Conservation (phyloP, 2,329 filamentous ascomycete species). For the Sarocladiaceae sp. region DNA sequence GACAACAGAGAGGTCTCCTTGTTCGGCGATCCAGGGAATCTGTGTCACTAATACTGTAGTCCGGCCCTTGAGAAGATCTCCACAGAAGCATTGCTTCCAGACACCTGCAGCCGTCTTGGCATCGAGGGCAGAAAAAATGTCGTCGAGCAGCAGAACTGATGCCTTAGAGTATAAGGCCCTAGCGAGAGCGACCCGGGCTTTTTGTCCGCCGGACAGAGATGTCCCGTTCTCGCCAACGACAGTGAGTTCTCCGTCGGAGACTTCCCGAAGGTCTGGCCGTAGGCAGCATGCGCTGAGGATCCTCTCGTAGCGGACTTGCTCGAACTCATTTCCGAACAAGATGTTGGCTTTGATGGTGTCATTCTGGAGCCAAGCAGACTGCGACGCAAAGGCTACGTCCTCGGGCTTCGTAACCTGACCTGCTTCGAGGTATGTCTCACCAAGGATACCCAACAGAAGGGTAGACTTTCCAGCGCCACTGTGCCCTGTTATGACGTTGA, state of each 20-base stretch:
- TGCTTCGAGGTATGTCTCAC: slow-evolving; percentile 46
- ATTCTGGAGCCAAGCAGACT: slow-evolving; percentile 55
- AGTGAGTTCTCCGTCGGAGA: slow-evolving; percentile 47
- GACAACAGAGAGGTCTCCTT: slow-evolving; percentile 42
- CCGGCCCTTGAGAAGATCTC: slow-evolving; percentile 47
- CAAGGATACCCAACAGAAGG: slow-evolving; percentile 48
- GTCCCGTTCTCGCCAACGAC: slow-evolving; percentile 51
- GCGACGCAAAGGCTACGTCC: slow-evolving; percentile 54
- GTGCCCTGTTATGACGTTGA: slow-evolving; percentile 50
- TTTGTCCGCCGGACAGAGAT: slow-evolving; percentile 53
- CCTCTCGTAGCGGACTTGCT: slow-evolving; percentile 47
- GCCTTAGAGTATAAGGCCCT: slow-evolving; percentile 54
- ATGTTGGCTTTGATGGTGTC: slow-evolving; percentile 52
- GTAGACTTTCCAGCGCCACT: slow-evolving; percentile 57
- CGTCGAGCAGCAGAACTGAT: slow-evolving; percentile 51
- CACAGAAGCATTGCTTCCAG: slow-evolving; percentile 55
- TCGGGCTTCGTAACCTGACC: slow-evolving; percentile 44
- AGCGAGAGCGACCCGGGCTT: slow-evolving; percentile 52
- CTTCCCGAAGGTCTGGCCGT: slow-evolving; percentile 43
- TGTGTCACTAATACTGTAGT: slow-evolving; percentile 57
- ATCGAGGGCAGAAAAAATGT: slow-evolving; percentile 57
- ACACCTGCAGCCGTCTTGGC: slow-evolving; percentile 52
- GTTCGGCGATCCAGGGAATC: slow-evolving; percentile 46
- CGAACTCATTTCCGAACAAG: slow-evolving; percentile 47
- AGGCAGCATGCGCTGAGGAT: slow-evolving; percentile 54